Base-by-base conservation (phyloP, 176 grass and related monocot genomes). In the Elymus sibiricus region DNA sequence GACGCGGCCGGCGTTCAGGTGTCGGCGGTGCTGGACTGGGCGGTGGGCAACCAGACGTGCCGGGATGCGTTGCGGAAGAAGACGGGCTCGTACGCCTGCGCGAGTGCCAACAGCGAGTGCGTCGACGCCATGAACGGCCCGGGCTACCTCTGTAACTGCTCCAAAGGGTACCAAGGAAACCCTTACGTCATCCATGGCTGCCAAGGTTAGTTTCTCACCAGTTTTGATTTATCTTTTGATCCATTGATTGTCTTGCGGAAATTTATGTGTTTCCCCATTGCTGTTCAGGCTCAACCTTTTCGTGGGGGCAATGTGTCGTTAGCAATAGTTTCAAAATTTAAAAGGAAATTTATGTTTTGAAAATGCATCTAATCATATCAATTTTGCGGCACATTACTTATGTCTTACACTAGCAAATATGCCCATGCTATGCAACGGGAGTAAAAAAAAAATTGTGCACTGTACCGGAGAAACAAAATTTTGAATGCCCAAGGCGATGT, bases 101-200 rank as follows among this genome's bases (percentile, higher is more conserved):
- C 7, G 38, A 85, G 79, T 29, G 22, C 0, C 0, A 84, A 87
- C 74, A 86, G 86, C 32, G 4, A 29, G 32, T 95, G 93, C 29
- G 12, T 74, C 27, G 15, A 90, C 79, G 85, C 84, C 1, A 22
- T 19, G 4, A 86, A 86, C 56, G 85, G 84, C 16, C 58, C 58
- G 0, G 91, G 92, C 5, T 94, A 94, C 77, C 76, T 85, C 25
- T 94, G 92, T 58, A 87, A 78, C 24, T 94, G 90, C 76, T 87
- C 73, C 9, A 44, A 14, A 7, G 90, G 92, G 12, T 94, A 92
- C 47, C 62, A 16, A 63, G 92, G 92, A 77, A 94, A 94, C 27
- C 76, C 92, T 19, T 94, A 94, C 76, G 2, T 74, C 38, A 0
- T 11, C 1, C 6, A 64, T 5, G 92, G 90, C 46, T 94, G 92